These are phyloP conservation scores for Saccharomycopsis lassenensis DNA, from an alignment of 805 yeast genomes.

Conservation along the genomic window DNA sequence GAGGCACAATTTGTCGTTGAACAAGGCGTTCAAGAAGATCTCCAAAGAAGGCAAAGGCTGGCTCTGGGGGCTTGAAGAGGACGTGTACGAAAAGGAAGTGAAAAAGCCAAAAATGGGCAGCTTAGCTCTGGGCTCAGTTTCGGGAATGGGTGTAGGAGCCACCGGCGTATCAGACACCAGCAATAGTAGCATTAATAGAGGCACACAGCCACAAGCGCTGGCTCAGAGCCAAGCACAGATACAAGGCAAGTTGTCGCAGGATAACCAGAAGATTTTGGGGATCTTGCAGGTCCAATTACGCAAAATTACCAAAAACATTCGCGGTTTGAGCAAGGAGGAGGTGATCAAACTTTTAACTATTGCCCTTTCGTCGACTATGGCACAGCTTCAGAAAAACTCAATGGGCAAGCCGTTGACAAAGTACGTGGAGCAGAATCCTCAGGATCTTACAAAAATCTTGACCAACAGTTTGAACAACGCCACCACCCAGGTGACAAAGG, in stretches of 20 bases:
- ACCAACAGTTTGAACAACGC: constrained; percentile 77
- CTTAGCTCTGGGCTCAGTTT: too few relatives aligned
- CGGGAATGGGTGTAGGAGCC: too few relatives aligned
- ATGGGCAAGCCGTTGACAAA: constrained; percentile 70
- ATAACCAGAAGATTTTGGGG: constrained; percentile 52
- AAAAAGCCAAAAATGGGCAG: too few relatives aligned
- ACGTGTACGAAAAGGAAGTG: constrained; percentile 22
- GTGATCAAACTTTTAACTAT: constrained; percentile 80
- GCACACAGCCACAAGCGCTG: constrained; percentile 4
- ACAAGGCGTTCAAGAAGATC: constrained; percentile 73
- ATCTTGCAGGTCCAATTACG: constrained; percentile 81
- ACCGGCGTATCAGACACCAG: constrained; percentile 24
- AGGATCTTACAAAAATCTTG: constrained; percentile 64
- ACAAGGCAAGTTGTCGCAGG: constrained; percentile 23
- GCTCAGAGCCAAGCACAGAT: constrained; percentile 1
- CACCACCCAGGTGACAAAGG: constrained; percentile 48
- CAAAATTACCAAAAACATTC: constrained; percentile 66
- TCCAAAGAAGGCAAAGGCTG: constrained; percentile 89
- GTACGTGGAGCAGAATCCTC: constrained; percentile 70
- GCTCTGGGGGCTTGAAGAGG: constrained; percentile 89
- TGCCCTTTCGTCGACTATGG: constrained; percentile 87
- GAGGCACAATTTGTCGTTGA: constrained; percentile 85
- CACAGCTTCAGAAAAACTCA: constrained; percentile 77
- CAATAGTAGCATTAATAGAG: constrained; percentile 22
- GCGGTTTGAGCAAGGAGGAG: constrained; percentile 66